Evolutionary conservation across 495 filamentous ascomycete species (phyloP).

Genomic region (Cladorrhinum samala): DNA sequence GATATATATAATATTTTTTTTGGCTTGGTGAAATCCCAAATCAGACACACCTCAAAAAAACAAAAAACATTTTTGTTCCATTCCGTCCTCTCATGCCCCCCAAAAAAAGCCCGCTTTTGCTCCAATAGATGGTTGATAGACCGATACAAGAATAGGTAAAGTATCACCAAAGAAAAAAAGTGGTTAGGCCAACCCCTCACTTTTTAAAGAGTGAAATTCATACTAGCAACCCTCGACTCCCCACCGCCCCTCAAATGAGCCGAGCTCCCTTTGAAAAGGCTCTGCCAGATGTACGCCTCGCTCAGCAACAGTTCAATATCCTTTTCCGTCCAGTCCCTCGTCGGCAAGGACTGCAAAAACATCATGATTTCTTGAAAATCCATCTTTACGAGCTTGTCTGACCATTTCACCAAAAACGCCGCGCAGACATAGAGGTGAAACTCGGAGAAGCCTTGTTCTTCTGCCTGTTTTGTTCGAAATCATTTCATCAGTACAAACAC

Average conservation of each 20-base stretch:
- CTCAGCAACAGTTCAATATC: conserved; percentile 93
- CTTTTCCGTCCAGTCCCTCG: conserved; percentile 94
- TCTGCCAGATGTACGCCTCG: conserved; percentile 96
- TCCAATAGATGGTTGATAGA: too few species aligned
- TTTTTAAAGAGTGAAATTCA: conserved; percentile 38
- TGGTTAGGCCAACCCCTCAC: too few species aligned
- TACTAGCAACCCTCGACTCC: conserved; percentile 27
- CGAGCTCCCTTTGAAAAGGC: conserved; percentile 78
- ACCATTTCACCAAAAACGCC: conserved; percentile 98
- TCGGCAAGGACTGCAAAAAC: conserved; percentile 94
- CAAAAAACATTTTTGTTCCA: too few species aligned
- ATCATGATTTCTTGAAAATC: conserved; percentile 99
- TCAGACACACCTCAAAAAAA: too few species aligned
- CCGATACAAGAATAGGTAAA: too few species aligned
- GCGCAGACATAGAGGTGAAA: conserved; percentile 98
- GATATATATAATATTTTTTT: too few species aligned
- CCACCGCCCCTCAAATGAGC: conserved; percentile 63
- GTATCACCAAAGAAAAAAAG: too few species aligned
- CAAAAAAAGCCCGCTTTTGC: neutral
- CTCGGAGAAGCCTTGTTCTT: conserved; percentile 96
- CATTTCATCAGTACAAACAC: too few species aligned
- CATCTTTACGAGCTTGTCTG: conserved; percentile 90
- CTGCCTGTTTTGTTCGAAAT: too few species aligned
- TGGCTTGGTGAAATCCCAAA: too few species aligned
- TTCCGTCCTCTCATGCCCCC: neutral